Conservation (phyloP, 2,329 filamentous ascomycete species). For the Fusarium subglutinans region DNA sequence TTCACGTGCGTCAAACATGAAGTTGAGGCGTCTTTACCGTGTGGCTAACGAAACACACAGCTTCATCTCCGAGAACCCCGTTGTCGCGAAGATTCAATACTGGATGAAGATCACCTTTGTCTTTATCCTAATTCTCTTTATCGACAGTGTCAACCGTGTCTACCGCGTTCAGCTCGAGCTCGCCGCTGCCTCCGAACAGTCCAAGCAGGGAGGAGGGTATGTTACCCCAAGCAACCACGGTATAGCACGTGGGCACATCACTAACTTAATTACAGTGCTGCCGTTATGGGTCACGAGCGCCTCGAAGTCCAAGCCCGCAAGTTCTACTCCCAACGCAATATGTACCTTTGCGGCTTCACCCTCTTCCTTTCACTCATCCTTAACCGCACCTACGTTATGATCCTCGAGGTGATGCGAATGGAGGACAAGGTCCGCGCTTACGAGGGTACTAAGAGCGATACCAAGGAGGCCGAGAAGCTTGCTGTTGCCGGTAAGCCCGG, state of each 20-base stretch:
- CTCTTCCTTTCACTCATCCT: slow-evolving; percentile 98
- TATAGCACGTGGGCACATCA: background rate
- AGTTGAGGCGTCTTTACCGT: background rate
- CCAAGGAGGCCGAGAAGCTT: slow-evolving; percentile 77
- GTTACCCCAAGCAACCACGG: slow-evolving; percentile 42
- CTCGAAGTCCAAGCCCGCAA: slow-evolving; percentile 99
- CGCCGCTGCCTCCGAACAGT: slow-evolving; percentile 71
- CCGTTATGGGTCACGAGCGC: slow-evolving; percentile 88
- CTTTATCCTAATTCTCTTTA: slow-evolving; percentile 97
- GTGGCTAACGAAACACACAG: slow-evolving; percentile 51
- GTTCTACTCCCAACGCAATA: slow-evolving; percentile 99
- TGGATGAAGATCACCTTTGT: slow-evolving; percentile 99
- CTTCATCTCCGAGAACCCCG: slow-evolving; percentile 90
- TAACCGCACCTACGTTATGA: slow-evolving; percentile 99
- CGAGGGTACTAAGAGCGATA: slow-evolving; percentile 65
- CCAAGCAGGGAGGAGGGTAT: slow-evolving; percentile 56
- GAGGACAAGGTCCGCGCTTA: slow-evolving; percentile 90
- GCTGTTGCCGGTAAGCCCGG: slow-evolving; percentile 77
- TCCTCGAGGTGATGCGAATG: slow-evolving; percentile 87
- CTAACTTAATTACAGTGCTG: slow-evolving; percentile 55
- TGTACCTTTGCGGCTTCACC: slow-evolving; percentile 99
- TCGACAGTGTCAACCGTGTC: slow-evolving; percentile 95
- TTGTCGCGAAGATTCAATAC: slow-evolving; percentile 94
- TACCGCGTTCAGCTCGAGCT: slow-evolving; percentile 96
- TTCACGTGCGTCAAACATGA: slow-evolving; percentile 68